Percentiles rank a stretch among this genome's conserved stretches.
Evolutionary conservation across 2,329 filamentous ascomycete species (phyloP).

Genomic region (Diaporthe sp.): DNA sequence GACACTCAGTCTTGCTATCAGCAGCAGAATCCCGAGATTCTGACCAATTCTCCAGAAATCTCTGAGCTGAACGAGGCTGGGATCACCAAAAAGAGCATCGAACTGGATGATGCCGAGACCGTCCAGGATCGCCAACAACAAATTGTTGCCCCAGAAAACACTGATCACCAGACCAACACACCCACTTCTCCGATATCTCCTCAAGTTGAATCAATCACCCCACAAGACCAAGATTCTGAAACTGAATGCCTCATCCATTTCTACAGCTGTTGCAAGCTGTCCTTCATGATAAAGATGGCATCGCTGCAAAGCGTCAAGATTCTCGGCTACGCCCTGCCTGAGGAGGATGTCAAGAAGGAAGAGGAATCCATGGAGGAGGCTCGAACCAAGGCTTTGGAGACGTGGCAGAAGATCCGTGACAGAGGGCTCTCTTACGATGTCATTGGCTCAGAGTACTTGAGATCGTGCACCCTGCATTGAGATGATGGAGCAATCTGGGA

Average conservation of each 20-base stretch:
- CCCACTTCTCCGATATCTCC: not conserved
- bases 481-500: not conserved
- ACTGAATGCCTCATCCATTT: not conserved
- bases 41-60: not conserved
- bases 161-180: not conserved
- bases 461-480: not conserved
- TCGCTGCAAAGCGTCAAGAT: not conserved
- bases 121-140: not conserved
- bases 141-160: not conserved
- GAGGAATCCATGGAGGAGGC: not conserved
- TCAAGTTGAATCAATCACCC: too few relatives aligned
- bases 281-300: not conserved
- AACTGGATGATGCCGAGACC: not conserved
- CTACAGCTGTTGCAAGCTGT: slow-evolving; percentile 12
- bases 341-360: not conserved
- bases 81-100: not conserved
- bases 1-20: not conserved
- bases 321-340: not conserved
- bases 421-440: not conserved
- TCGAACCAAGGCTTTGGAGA: not conserved
- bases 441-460: not conserved
- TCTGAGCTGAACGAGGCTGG: not conserved
- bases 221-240: not conserved
- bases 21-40: not conserved
- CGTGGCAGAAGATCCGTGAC: not conserved